Evolutionary conservation across 495 filamentous ascomycete genomes (phyloP), one percentile per base, ranked within the genome.

Genomic region (Xylaria intraflava): DNA sequence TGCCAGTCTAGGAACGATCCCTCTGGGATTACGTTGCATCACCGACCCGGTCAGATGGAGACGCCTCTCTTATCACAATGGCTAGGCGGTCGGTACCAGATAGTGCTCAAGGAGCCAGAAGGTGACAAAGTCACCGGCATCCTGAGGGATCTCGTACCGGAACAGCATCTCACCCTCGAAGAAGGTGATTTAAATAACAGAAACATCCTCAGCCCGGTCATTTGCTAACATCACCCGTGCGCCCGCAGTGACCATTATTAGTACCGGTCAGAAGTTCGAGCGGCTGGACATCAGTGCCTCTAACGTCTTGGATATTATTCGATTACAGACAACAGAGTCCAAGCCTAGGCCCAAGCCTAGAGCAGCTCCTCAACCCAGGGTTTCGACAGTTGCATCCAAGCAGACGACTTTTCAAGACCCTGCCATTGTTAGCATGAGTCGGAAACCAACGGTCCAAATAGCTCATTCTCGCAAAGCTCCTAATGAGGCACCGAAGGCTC

Each of bases 161-260:
- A 86, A 6, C 79, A 84, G 54, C 81, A 83, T 38, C 74, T 98
- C 57, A 83, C 84, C 20, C 77, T 98, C 20, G 78, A 77, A 45
- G 80, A 95, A 77, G 92, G 92, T 93, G 74, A 55, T 78, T 59
- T 24, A 20, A 6, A 11, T 17, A 14, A 27, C 24, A 59, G 23
- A 26, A 5, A 16, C n/a, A 12, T 26, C 23, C 11, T 26, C 35
- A 17, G 33, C 29, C 40, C 29, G 16, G 27, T 16, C 2, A 17
- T 44, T 46, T 26, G 42, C 53, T 60, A 47, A 59, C 43, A 20
- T 29, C 41, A 30, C 36, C 22, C 40, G 26, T 35, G 40, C 19
- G 43, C 30, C 6, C 31, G 8, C 29, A 66, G 48, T 39, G 45
- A 22, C 56, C 6, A 46, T 62, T 17, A 43, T 65, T 31, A 55